Conservation (phyloP, 768 basidiomycete species). For the Termitomyces sp. region DNA sequence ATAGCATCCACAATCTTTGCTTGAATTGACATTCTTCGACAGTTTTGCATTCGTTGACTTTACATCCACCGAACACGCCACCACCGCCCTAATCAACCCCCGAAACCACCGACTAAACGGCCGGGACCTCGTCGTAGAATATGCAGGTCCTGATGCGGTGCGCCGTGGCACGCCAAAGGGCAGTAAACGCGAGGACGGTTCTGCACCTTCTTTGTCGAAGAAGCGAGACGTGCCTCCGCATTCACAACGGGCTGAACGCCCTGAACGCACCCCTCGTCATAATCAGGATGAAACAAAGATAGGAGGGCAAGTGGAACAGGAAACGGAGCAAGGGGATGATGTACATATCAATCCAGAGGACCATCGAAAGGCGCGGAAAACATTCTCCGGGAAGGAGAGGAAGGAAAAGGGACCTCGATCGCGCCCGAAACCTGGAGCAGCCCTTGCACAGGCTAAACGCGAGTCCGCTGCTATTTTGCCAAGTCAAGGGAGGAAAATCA, state of each 20-base stretch:
- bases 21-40: background rate
- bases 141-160: slow-evolving; percentile 84
- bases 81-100: slow-evolving; percentile 72
- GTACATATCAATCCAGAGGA: slow-evolving; percentile 1
- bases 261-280: slow-evolving; percentile 4
- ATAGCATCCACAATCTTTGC: background rate
- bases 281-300: background rate
- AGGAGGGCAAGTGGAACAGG: background rate
- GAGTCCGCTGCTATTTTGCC: slow-evolving; percentile 70
- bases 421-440: slow-evolving; percentile 73
- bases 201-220: slow-evolving; percentile 1
- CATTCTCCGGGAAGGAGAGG: slow-evolving; percentile 7
- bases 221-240: slow-evolving; percentile 9
- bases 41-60: slow-evolving; percentile 98
- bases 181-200: slow-evolving; percentile 15
- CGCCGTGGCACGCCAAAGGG: slow-evolving; percentile 63
- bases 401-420: slow-evolving; percentile 30
- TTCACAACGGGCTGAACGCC: slow-evolving; percentile 7
- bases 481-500: slow-evolving; percentile 66
- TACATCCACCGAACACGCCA: slow-evolving; percentile 69
- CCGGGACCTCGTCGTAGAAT: slow-evolving; percentile 81
- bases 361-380: slow-evolving; percentile 9
- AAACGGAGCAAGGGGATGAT: background rate
- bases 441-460: slow-evolving; percentile 69
- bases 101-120: slow-evolving; percentile 83